Evolutionary conservation across 1,284 basidiomycete species (phyloP), one percentile per base, ranked within the genome.

Genomic region (Cryptococcus sp.): DNA sequence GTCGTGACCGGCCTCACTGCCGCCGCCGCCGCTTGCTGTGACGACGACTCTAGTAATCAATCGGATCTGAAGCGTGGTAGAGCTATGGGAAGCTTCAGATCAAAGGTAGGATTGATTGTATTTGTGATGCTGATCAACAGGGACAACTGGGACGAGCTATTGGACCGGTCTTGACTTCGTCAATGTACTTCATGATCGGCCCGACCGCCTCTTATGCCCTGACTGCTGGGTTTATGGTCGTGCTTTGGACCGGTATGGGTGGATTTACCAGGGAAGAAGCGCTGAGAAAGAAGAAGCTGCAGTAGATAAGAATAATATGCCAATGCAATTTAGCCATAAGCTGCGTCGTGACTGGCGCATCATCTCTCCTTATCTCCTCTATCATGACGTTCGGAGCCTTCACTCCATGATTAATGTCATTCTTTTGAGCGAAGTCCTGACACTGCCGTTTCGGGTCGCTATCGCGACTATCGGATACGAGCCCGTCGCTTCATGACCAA

Each of bases 121-220:
- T n/a, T 19, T n/a, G 39, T 40, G 44, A 41, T 48, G 18, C 11
- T 37, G 23, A 49, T 64, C 7, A 16, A 19, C 16, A 39, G 32
- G 91, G 91, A 23, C 91, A 94, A 69, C 79, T 94, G 40, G 91
- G 91, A 3, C 81, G 91, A 52, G 91, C 91, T 4, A 79, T 93
- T 41, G 91, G 91, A 0, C 91, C 91, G 5, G 69, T 94, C 5
- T 76, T 93, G 19, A 89, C 88, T 83, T 74, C 61, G 79, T 78
- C 59, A 19, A 83, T 84, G n/a, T 92, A 92, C 69, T 78, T 72
- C 69, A 45, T 70, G 0, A 47, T 58, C 18, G 75, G 90, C 2
- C 91, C 91, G 19, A 81, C 85, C 2, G 59, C 80, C 39, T 89
- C 87, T n/a, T 93, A 92, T 61, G 75, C 79, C 3, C 69, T 80